Evolutionary conservation across 257 asterid genomes (phyloP), one percentile per base, ranked within the genome.

Genomic region (Scutellaria minor): DNA sequence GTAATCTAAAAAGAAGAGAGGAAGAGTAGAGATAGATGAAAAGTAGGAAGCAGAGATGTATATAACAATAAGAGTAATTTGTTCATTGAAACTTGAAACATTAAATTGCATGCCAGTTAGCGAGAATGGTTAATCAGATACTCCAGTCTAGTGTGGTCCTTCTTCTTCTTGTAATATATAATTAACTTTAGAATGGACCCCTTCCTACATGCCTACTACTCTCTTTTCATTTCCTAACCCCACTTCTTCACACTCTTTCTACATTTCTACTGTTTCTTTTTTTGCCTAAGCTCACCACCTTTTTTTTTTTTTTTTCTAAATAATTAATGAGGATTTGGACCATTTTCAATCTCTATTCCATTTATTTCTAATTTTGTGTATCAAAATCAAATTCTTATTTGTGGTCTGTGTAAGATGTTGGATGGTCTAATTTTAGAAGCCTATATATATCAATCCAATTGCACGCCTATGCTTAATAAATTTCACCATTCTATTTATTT

Each of bases 1-100:
- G 40, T 15, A 64, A 10, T 42, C 15, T 20, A 18, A 44, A 64
- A 11, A 6, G 11, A 12, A 18, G 42, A 12, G 64, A 31, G 41
- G 41, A 14, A 66, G 31, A 7, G 14, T 51, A 37, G 1, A 60
- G 5, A 37, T 1, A 72, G 54, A 50, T 63, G 47, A 66, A 75
- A 75, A 75, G 74, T 58, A 67, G 68, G 60, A 75, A 62, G 39
- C 41, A 35, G 69, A 67, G 9, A 15, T 35, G 12, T 4, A 39
- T 15, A 50, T 6, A 39, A 61, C 51, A 51, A 37, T 75, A 44
- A 5, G 31, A 31, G 47, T 31, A 3, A 64, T 35, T 18, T 18
- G 18, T 18, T 31, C 73, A 46, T 77, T 39, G 81, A 77, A 77
- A 77, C 81, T 77, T 71, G 81, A 4, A 71, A 6, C 50, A 59